phyloP scores from a whole-genome alignment of 345 rosid species.

The Pugionium dolabratum region DNA sequence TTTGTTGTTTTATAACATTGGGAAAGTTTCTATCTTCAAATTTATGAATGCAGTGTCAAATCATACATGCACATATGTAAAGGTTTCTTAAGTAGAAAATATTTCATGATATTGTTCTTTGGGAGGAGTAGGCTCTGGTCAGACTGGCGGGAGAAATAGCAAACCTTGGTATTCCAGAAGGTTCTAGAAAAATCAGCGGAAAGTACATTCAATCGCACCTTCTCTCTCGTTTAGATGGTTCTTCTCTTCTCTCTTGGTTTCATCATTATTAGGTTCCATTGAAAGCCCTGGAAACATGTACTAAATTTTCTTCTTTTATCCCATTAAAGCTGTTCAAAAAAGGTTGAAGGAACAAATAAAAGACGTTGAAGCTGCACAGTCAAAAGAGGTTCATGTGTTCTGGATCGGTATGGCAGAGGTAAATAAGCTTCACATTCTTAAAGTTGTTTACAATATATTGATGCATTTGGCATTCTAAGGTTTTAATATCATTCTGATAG shows the following conservation, averaged over 20 bases:
- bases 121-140: slow-evolving; percentile 55
- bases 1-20: neutral
- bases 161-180: slow-evolving; percentile 58
- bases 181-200: slow-evolving; percentile 84
- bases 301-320: neutral
- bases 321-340: slow-evolving; percentile 51
- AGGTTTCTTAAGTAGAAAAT: neutral
- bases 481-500: neutral
- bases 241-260: slow-evolving; percentile 14
- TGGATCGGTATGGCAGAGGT: slow-evolving; percentile 97
- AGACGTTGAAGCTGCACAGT: slow-evolving; percentile 63
- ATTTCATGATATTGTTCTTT: slow-evolving; percentile 5
- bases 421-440: slow-evolving; percentile 22
- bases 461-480: neutral
- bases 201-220: slow-evolving; percentile 87
- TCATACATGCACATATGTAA: neutral
- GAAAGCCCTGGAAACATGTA: neutral
- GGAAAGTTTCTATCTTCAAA: slow-evolving; percentile 7
- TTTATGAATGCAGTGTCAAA: neutral
- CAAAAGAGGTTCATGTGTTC: slow-evolving; percentile 68
- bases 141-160: slow-evolving; percentile 73
- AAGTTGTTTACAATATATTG: neutral
- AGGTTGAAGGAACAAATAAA: slow-evolving; percentile 71
- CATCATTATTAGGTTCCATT: neutral
- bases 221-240: slow-evolving; percentile 70